Conservation (phyloP, 1,284 basidiomycete genomes). For the Rugosomyces carneus region DNA sequence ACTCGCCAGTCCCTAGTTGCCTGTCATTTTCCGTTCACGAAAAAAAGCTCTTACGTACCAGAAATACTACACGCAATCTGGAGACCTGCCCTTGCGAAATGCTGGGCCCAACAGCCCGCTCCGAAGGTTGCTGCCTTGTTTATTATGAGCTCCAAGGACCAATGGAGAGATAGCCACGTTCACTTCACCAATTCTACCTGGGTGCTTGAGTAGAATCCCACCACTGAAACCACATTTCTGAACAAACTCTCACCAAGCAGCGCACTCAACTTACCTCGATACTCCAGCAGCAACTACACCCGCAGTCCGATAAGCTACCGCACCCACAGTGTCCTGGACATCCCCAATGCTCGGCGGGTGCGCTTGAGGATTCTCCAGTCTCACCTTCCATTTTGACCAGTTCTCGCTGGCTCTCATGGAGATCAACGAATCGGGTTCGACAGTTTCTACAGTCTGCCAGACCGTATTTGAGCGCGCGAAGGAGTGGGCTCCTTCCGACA, state of each 20-base stretch:
- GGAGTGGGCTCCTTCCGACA: conserved; percentile 40
- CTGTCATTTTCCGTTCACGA: not conserved
- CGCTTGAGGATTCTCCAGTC: conserved; percentile 26
- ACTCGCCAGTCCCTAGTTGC: conserved; percentile 44
- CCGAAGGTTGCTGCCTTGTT: conserved; percentile 55
- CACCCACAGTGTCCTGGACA: conserved; percentile 73
- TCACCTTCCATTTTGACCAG: conserved; percentile 56
- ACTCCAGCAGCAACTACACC: conserved; percentile 60
- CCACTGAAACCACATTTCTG: conserved; percentile 39
- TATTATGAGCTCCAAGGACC: conserved; percentile 1
- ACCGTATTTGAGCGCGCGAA: conserved; percentile 33
- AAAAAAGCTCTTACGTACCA: conserved; percentile 32
- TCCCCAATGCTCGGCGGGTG: conserved; percentile 19
- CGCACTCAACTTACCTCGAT: conserved; percentile 47
- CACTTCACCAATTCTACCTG: conserved; percentile 69
- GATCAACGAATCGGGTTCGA: conserved; percentile 41
- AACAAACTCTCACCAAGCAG: not conserved
- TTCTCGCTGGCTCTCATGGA: conserved; percentile 41
- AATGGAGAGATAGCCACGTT: conserved; percentile 14
- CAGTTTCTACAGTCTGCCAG: conserved; percentile 24
- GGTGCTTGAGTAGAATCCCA: conserved; percentile 62
- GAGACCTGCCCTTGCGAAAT: conserved; percentile 17
- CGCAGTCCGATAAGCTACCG: conserved; percentile 43
- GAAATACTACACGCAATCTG: conserved; percentile 65
- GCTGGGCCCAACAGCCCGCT: conserved; percentile 66